Evolutionary conservation across 192 early-diverging fungal genomes (phyloP).

Genomic region (Glomus cerebriforme): DNA sequence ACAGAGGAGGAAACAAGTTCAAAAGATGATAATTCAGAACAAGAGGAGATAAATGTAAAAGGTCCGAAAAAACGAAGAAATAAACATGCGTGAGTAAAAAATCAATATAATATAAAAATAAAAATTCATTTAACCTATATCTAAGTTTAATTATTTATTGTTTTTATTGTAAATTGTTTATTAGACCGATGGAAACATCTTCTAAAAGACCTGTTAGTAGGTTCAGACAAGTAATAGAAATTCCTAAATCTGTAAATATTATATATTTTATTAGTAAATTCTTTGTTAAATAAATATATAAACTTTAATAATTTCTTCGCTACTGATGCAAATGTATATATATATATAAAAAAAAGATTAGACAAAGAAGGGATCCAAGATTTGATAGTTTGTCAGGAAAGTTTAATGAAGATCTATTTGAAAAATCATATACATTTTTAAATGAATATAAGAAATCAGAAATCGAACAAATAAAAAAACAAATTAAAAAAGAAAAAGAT

Average conservation of each 20-base stretch:
- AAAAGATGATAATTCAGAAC: background rate
- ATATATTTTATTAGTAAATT: background rate
- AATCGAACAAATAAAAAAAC: slow-evolving; percentile 63
- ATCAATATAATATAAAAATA: no score
- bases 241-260: slow-evolving; percentile 48
- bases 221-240: slow-evolving; percentile 69
- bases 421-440: slow-evolving; percentile 90
- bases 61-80: background rate
- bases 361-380: slow-evolving; percentile 89
- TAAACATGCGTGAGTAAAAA: background rate
- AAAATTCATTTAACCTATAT: background rate
- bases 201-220: slow-evolving; percentile 76
- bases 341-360: background rate
- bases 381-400: slow-evolving; percentile 90
- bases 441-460: slow-evolving; percentile 78
- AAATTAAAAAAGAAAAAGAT: slow-evolving; percentile 70
- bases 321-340: no score
- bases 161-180: background rate
- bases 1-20: background rate
- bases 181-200: slow-evolving; percentile 75
- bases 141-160: background rate
- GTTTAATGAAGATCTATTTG: slow-evolving; percentile 89
- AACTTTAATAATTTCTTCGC: background rate
- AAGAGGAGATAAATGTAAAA: background rate
- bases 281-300: background rate